Evolutionary conservation across 1,284 basidiomycete genomes (phyloP).

Genomic region (Cerioporus squamosus): DNA sequence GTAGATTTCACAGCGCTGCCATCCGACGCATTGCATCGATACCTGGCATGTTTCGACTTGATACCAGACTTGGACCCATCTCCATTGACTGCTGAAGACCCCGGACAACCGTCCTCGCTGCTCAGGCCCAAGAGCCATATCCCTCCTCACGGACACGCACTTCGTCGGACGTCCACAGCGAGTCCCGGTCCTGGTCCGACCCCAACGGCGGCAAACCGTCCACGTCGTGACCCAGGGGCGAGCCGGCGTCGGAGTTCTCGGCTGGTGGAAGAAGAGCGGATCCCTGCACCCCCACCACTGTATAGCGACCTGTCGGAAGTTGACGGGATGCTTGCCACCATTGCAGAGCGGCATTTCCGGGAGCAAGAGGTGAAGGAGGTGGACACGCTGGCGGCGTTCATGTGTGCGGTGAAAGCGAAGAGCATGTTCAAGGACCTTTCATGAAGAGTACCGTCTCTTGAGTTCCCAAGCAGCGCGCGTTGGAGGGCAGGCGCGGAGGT

Average conservation of each 20-base stretch:
- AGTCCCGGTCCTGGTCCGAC: slow-evolving; percentile 42
- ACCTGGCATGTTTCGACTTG: slow-evolving; percentile 71
- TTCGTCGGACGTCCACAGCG: slow-evolving; percentile 29
- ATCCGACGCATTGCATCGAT: slow-evolving; percentile 61
- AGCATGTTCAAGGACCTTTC: slow-evolving; percentile 32
- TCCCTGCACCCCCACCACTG: slow-evolving; percentile 49
- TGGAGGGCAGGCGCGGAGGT: slow-evolving; percentile 1
- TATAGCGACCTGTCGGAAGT: slow-evolving; percentile 70
- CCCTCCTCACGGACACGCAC: slow-evolving; percentile 45
- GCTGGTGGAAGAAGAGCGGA: slow-evolving; percentile 63
- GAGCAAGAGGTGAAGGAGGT: slow-evolving; percentile 67
- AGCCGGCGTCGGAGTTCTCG: slow-evolving; percentile 69
- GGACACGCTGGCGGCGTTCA: slow-evolving; percentile 78
- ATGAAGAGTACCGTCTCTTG: slow-evolving; percentile 1
- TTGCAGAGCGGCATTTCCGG: slow-evolving; percentile 73
- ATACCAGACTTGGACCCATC: slow-evolving; percentile 70
- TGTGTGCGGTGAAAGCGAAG: slow-evolving; percentile 72
- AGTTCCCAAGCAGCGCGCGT: neutral
- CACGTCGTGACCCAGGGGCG: slow-evolving; percentile 62
- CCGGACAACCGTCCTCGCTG: slow-evolving; percentile 66
- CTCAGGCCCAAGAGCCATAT: slow-evolving; percentile 39
- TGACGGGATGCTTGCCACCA: slow-evolving; percentile 62
- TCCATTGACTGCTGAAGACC: slow-evolving; percentile 66
- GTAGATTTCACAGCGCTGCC: slow-evolving; percentile 74
- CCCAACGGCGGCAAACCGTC: slow-evolving; percentile 63